Evolutionary conservation across 1,139 yeast genomes (phyloP).

Genomic region (Suhomyces choctaworum): DNA sequence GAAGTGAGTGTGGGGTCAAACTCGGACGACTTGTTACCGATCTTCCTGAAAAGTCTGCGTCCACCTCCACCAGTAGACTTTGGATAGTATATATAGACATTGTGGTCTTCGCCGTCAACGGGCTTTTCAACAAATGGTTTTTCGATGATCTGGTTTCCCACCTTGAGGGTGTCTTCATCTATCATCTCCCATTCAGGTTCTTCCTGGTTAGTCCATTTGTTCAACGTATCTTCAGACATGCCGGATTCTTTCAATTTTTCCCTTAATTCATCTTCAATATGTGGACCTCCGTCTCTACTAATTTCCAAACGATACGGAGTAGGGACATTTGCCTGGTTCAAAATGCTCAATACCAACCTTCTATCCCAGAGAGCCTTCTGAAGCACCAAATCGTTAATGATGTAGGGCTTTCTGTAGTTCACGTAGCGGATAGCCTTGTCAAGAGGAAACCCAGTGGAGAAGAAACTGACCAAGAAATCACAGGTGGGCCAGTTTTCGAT

Average conservation of each 20-base stretch:
- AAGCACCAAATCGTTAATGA: constrained; percentile 84
- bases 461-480: constrained; percentile 89
- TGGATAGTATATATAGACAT: constrained; percentile 89
- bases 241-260: constrained; percentile 42
- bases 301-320: constrained; percentile 88
- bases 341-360: constrained; percentile 77
- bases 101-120: constrained; percentile 98
- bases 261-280: constrained; percentile 62
- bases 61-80: constrained; percentile 96
- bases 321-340: constrained; percentile 81
- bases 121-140: constrained; percentile 99
- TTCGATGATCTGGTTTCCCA: constrained; percentile 66
- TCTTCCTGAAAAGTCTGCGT: constrained; percentile 86
- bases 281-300: constrained; percentile 96
- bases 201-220: constrained; percentile 59
- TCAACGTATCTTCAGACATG: constrained; percentile 46
- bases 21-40: constrained; percentile 96
- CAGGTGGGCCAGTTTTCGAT: constrained; percentile 99
- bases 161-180: constrained; percentile 81
- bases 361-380: constrained; percentile 98
- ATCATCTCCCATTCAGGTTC: constrained; percentile 89
- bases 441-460: constrained; percentile 93
- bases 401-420: constrained; percentile 83
- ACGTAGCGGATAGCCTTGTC: constrained; percentile 94
- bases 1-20: constrained; percentile 75